Evolutionary conservation across 2,329 filamentous ascomycete genomes (phyloP).

Genomic region (Aureobasidium pullulans): DNA sequence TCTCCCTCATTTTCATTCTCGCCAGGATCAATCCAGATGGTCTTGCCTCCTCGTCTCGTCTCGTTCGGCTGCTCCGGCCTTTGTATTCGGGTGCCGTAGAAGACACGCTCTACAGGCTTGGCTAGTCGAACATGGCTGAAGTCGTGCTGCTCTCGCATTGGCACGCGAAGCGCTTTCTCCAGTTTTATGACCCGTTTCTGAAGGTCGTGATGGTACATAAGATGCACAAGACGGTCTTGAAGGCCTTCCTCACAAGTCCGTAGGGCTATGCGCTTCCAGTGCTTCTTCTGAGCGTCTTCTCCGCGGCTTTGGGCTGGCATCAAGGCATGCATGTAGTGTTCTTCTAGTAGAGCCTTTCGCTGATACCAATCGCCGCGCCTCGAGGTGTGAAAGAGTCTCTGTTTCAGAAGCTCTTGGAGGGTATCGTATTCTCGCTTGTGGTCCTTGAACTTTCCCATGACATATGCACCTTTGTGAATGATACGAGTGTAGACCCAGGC

Average conservation of each 20-base stretch:
- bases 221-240: conserved; percentile 79
- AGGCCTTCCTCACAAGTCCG: conserved; percentile 79
- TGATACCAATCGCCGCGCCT: conserved; percentile 91
- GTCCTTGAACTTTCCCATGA: conserved; percentile 74
- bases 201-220: conserved; percentile 84
- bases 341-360: conserved; percentile 85
- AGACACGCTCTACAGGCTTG: conserved; percentile 65
- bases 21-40: conserved; percentile 72
- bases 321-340: conserved; percentile 79
- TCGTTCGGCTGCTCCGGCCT: conserved; percentile 19
- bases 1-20: conserved; percentile 48
- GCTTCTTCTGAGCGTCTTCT: conserved; percentile 62
- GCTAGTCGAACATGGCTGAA: conserved; percentile 78
- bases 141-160: conserved; percentile 81
- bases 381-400: conserved; percentile 77
- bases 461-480: conserved; percentile 75
- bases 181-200: conserved; percentile 91
- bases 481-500: conserved; percentile 92
- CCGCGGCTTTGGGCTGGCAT: conserved; percentile 41
- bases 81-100: conserved; percentile 70
- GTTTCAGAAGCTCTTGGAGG: conserved; percentile 65
- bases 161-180: conserved; percentile 74
- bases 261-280: conserved; percentile 72
- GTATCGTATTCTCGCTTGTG: conserved; percentile 69
- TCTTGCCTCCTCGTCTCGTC: conserved; percentile 54